Base-by-base conservation (phyloP, 371 early-diverging fungal species). In the Mucor lusitanicus region DNA sequence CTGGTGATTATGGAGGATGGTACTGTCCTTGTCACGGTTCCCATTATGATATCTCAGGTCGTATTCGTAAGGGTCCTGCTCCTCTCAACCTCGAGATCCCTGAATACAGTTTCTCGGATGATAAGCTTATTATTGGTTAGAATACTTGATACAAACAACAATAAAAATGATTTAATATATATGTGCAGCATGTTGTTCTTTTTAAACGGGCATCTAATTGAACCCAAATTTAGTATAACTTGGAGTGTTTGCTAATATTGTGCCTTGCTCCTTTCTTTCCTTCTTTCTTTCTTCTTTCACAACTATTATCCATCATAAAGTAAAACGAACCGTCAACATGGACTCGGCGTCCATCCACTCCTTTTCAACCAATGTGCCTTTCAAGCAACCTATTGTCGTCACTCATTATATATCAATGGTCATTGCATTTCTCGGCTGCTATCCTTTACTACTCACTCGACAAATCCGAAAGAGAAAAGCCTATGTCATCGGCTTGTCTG, bases 21-120 rank as follows among this genome's bases (percentile, higher is more conserved):
- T 98, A 96, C 88, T 98, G 99, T 88, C 99, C 99, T 62, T 98
- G 99, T 92, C 97, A 97, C 85, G 98, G 99, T 73, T 97, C 97
- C 64, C 97, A 96, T 80, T 96, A 96, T 74, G 96, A 95, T 74
- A 93, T 94, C 73, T 92, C 93, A 65, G 96, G 96, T 61, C 95
- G 98, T 85, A 97, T 97, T 73, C 90, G 99, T 73, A 96, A 97
- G 88, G 99, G 99, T 55, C 99, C 99, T 44, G 99, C 99, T 68
- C 99, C 99, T 53, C 90, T 97, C 63, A 98, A 98, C 88, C 87
- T 98, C 67, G 99, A 98, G 85, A 89, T 98, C 71, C 99, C 99
- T 48, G 83, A 83, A 74, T 83, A 83, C 70, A 74, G 54, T 70
- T 79, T 83, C 71, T 33, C 58, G 33, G 83, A 83, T 4, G 81